Base-by-base conservation (phyloP, 768 basidiomycete species). In the Boletales sp. region DNA sequence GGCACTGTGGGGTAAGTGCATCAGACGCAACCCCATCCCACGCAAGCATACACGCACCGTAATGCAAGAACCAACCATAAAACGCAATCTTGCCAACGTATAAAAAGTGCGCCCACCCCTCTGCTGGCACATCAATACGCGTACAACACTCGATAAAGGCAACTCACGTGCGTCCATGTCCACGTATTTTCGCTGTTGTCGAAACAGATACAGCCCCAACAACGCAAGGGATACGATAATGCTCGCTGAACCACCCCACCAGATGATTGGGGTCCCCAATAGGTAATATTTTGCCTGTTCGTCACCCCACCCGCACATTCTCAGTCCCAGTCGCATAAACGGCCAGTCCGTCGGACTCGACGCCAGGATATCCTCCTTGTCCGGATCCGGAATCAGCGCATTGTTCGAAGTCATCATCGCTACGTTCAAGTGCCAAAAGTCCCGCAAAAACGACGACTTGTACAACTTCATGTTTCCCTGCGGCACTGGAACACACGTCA, bases 361-460 rank as follows among this genome's bases (percentile, higher is more conserved):
- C 0, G 95, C 97, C 45, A 99, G 83, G 63, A 97, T 92, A 66
- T 99, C 97, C 59, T 95, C 92, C 71, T 98, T 98, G 76, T 99
- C 97, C 0, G 95, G 93, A 62, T 99, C 94, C 1, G 97, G 97
- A 36, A 98, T 68, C 47, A 99, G 85, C 0, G 97, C 95, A 64
- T 99, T 99, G 74, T 99, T 99, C 5, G 97, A 97, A 0, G 95
- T 97, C 91, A 94, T 94, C 97, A 99, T 99, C 8, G 94, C 97
- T 21, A 99, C 92, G 63, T 99, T 99, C 49, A 99, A 81, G 66
- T 99, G 95, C 86, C 92, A 94, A 70, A 99, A 99, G 72, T 99
- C 95, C 45, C 89, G 85, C 40, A 95, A 72, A 79, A 99, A 99
- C 0, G 95, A 87, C 2, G 95, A 95, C 35, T 73, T 77, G 72